Evolutionary conservation across 2,329 filamentous ascomycete genomes (phyloP), one percentile per base, ranked within the genome.

Genomic region (Fusarium ambrosium): DNA sequence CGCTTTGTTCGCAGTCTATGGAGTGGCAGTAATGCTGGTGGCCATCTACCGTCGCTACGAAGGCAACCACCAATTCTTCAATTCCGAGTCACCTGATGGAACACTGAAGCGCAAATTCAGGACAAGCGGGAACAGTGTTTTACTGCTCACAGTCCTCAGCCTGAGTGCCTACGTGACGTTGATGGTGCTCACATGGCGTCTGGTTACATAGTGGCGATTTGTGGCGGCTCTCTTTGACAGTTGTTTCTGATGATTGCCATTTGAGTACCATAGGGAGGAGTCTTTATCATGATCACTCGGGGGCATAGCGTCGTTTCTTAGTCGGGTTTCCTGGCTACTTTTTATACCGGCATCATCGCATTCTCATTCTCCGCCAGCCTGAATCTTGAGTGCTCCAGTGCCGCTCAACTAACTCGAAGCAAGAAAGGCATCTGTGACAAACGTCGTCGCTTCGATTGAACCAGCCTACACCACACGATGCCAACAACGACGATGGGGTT

Each of bases 31-130:
- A 58, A 87, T 98, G 80, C 87, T 94, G 29, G 94, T 97, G 69
- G 93, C 95, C 78, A 86, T 95, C 64, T 97, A 97, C 84, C 90
- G 97, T 68, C 91, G 97, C 64, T 94, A 95, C 80, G 94, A 98
- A 84, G 95, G 97, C 67, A 98, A 98, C 80, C 90, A 92, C 74
- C 96, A 98, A 84, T 98, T 99, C 85, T 98, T 98, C 84, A 90
- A 88, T 53, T 78, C 80, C 51, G 81, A 81, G 66, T 79, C 77
- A 16, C 62, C 62, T 10, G 81, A 81, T 59, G 84, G 81, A 45
- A 77, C 78, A 58, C 64, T 81, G 48, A 85, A 85, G 27, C 87
- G 82, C 79, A 90, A 88, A 79, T 92, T 92, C 75, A 87, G 90
- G 71, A 92, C 91, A 22, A 91, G 89, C 72, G 90, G 90, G 29